A percentile compares a stretch with the other conserved stretches of the same genome.
phyloP scores from a whole-genome alignment of 1,139 yeast genomes.

The Pneumocystis murina region DNA sequence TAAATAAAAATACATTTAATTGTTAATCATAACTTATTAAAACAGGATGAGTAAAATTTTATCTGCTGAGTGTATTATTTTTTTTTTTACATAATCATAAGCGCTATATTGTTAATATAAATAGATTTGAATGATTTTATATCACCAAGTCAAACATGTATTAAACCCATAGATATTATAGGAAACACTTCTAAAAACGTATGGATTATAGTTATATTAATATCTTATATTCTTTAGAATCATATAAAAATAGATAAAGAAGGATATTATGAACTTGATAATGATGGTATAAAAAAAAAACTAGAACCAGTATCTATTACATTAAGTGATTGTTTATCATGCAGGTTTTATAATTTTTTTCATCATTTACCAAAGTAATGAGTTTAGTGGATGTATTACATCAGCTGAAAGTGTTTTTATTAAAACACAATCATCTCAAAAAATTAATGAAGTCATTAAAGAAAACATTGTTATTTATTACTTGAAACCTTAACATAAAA shows the following conservation, averaged over 20 bases:
- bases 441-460: slow-evolving; percentile 42
- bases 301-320: slow-evolving; percentile 78
- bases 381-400: slow-evolving; percentile 75
- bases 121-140: slow-evolving; percentile 90
- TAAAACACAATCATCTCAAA: slow-evolving; percentile 78
- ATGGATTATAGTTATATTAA: not conserved
- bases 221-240: slow-evolving; percentile 11
- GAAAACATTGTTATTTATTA: slow-evolving; percentile 4
- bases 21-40: no score
- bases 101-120: slow-evolving; percentile 29
- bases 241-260: slow-evolving; percentile 56
- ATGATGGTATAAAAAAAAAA: slow-evolving; percentile 30
- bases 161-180: slow-evolving; percentile 46
- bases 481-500: not conserved
- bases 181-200: slow-evolving; percentile 4
- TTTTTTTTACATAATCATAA: not conserved
- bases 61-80: not conserved
- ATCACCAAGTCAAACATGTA: slow-evolving; percentile 86
- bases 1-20: no score
- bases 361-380: not conserved
- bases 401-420: slow-evolving; percentile 89
- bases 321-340: slow-evolving; percentile 83
- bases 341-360: slow-evolving; percentile 23
- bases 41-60: not conserved
- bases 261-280: slow-evolving; percentile 37